phyloP scores from a whole-genome alignment of 2,329 filamentous ascomycete genomes.

The Podosphaera leucotricha region DNA sequence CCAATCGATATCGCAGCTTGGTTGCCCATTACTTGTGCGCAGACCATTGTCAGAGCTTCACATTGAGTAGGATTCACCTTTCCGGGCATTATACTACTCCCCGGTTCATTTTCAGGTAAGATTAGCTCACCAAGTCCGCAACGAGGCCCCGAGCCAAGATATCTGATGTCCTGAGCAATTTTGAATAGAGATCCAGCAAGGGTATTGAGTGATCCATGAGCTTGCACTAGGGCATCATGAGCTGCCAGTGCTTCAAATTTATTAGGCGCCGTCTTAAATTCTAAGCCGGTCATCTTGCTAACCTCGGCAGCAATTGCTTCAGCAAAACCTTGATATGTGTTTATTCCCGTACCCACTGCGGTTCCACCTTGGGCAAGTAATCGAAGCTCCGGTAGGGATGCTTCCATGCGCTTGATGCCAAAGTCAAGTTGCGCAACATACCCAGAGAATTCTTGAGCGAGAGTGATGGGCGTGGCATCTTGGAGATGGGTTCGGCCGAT shows the following conservation, averaged over 20 bases:
- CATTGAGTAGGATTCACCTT: constrained; percentile 99
- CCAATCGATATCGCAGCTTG: constrained; percentile 80
- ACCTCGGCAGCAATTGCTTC: constrained; percentile 84
- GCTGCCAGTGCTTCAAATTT: constrained; percentile 96
- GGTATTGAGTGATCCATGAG: constrained; percentile 80
- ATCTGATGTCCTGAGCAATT: constrained; percentile 94
- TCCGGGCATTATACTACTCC: constrained; percentile 95
- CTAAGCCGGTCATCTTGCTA: constrained; percentile 69
- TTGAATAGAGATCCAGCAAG: constrained; percentile 82
- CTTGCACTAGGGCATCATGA: constrained; percentile 89
- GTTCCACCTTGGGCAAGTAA: constrained; percentile 88
- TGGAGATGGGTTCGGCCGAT: constrained; percentile 95
- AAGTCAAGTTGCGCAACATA: constrained; percentile 89
- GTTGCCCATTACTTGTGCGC: constrained; percentile 95
- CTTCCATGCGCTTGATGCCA: constrained; percentile 69
- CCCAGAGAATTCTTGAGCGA: constrained; percentile 93
- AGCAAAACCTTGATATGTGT: constrained; percentile 90
- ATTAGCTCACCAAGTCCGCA: constrained; percentile 86
- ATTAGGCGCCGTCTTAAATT: constrained; percentile 93
- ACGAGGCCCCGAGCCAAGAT: constrained; percentile 83
- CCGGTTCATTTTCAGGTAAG: constrained; percentile 94
- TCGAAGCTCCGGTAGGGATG: constrained; percentile 59
- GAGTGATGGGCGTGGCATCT: constrained; percentile 84
- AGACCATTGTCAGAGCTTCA: constrained; percentile 94
- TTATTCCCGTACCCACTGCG: constrained; percentile 89